A percentile compares a stretch with the other conserved stretches of the same genome.
Evolutionary conservation across 2,329 filamentous ascomycete species (phyloP).

Genomic region (Pseudovirgaria hyperparasitica): DNA sequence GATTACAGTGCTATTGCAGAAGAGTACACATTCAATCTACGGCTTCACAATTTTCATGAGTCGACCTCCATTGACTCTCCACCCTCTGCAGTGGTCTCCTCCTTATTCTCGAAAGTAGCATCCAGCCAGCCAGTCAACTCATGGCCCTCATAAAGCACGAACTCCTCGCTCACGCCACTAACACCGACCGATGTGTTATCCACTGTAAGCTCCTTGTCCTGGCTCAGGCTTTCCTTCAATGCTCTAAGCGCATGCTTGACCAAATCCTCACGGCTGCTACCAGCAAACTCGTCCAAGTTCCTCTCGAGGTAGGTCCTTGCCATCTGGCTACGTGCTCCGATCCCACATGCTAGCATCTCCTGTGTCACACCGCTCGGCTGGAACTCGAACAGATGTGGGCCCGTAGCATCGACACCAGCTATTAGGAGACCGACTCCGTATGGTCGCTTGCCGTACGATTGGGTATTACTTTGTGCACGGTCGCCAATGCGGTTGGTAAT

Average conservation of each 20-base stretch:
- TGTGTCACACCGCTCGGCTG: constrained; percentile 92
- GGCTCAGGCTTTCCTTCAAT: constrained; percentile 86
- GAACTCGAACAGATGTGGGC: constrained; percentile 96
- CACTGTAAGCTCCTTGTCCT: constrained; percentile 94
- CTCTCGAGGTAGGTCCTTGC: constrained; percentile 92
- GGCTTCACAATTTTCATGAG: too few relatives aligned
- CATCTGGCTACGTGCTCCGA: constrained; percentile 94
- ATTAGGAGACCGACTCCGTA: constrained; percentile 92
- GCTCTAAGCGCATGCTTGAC: constrained; percentile 82
- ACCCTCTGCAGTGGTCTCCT: constrained; percentile 21
- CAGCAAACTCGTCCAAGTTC: constrained; percentile 72
- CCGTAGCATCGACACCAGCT: constrained; percentile 84
- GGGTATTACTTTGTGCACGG: constrained; percentile 94
- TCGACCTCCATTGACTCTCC: constrained; percentile 44
- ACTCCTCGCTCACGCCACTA: constrained; percentile 65
- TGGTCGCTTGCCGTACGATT: constrained; percentile 90
- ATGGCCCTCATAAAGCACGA: constrained; percentile 82
- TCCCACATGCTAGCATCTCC: constrained; percentile 93
- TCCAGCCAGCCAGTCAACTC: constrained; percentile 81
- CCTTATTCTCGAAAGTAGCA: constrained; percentile 40
- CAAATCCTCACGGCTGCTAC: constrained; percentile 68
- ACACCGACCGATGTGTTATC: constrained; percentile 93
- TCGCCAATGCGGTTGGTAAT: constrained; percentile 89
- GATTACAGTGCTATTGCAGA: too few relatives aligned
- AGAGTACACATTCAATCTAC: too few relatives aligned